Conservation (phyloP, 805 yeast genomes). For the Cephaloascus fragrans region DNA sequence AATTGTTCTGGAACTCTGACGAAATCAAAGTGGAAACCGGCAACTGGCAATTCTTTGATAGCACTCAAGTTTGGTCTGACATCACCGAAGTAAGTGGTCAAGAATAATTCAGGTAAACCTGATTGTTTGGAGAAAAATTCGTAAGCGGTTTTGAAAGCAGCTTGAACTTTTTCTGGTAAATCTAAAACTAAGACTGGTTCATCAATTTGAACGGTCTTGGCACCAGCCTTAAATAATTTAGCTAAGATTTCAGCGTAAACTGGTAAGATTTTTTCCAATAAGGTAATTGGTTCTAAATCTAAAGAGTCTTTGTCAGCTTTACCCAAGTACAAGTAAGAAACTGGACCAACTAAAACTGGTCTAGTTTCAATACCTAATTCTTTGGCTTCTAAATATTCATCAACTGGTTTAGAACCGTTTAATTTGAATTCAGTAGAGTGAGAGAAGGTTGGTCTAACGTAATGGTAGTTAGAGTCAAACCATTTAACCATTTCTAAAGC, state of each 20-base stretch:
- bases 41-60: constrained; percentile 82
- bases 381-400: constrained; percentile 97
- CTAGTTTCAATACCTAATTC: constrained; percentile 92
- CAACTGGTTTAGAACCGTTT: constrained; percentile 93
- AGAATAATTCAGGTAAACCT: constrained; percentile 66
- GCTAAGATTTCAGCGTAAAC: constrained; percentile 83
- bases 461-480: constrained; percentile 99
- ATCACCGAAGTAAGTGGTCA: constrained; percentile 96
- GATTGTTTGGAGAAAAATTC: constrained; percentile 55
- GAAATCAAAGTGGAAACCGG: constrained; percentile 94
- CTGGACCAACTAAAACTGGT: constrained; percentile 96
- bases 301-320: constrained; percentile 97
- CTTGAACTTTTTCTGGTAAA: constrained; percentile 73
- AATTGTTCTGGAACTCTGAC: constrained; percentile 96
- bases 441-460: constrained; percentile 98
- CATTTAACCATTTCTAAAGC: constrained; percentile 99
- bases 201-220: constrained; percentile 89
- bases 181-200: constrained; percentile 96
- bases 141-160: constrained; percentile 84
- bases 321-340: constrained; percentile 90
- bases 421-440: constrained; percentile 92
- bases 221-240: constrained; percentile 92
- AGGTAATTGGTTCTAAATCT: constrained; percentile 87
- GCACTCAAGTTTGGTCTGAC: constrained; percentile 93
- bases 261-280: constrained; percentile 84